A percentile compares a stretch with the other conserved stretches of the same genome.
Evolutionary conservation across 2,329 filamentous ascomycete species (phyloP).

Genomic region (Berkeleyomyces rouxiae): DNA sequence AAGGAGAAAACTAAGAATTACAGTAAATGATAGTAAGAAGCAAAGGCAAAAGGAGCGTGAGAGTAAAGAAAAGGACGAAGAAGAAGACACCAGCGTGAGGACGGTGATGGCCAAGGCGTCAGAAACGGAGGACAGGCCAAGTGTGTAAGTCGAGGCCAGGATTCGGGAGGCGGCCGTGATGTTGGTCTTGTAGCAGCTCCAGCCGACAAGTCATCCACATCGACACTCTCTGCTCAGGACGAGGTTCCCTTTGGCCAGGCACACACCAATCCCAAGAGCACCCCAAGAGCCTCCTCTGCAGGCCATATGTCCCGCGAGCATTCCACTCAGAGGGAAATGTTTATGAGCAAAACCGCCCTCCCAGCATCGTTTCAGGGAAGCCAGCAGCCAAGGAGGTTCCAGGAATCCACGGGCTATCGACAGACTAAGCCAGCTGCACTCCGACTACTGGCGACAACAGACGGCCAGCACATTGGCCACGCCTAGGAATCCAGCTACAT

Average conservation of each 20-base stretch:
- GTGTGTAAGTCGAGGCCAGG: background rate
- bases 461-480: constrained; percentile 10
- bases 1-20: background rate
- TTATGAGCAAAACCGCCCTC: background rate
- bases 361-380: background rate
- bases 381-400: background rate
- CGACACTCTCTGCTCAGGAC: background rate
- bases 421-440: background rate
- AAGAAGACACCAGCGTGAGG: background rate
- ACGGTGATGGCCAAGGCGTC: background rate
- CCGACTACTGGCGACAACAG: background rate
- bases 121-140: background rate
- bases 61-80: background rate
- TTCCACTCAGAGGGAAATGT: background rate
- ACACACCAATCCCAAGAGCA: background rate
- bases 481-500: constrained; percentile 4
- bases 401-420: background rate
- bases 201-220: background rate
- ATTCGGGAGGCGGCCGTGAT: background rate
- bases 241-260: background rate
- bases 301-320: background rate
- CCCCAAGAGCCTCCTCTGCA: background rate
- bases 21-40: constrained; percentile 2
- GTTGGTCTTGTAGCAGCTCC: background rate
- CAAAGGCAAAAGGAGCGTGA: background rate